phyloP scores from a whole-genome alignment of 2,329 filamentous ascomycete genomes.

The Zymoseptoria pseudotritici region DNA sequence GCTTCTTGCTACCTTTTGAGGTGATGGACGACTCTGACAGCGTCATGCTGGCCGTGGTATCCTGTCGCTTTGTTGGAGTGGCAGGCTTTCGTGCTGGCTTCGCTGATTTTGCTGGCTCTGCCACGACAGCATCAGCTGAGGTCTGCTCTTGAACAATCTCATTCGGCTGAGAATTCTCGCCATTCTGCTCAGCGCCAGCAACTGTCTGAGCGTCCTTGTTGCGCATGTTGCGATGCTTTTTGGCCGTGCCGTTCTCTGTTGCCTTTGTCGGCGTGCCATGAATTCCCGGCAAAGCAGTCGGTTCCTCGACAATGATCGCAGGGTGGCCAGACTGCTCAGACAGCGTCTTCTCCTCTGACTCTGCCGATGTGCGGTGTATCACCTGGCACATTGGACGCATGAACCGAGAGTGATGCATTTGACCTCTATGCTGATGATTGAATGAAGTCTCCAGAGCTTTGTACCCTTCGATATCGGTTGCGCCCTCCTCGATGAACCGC shows the following conservation, averaged over 20 bases:
- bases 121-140: background rate
- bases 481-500: slow-evolving; percentile 55
- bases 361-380: slow-evolving; percentile 13
- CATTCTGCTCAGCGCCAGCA: slow-evolving; percentile 4
- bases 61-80: slow-evolving; percentile 10
- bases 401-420: slow-evolving; percentile 52
- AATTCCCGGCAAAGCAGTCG: slow-evolving; percentile 3
- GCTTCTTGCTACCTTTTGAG: slow-evolving; percentile 1
- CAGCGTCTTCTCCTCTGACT: slow-evolving; percentile 4
- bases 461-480: slow-evolving; percentile 56
- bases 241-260: slow-evolving; percentile 1
- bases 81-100: background rate
- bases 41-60: slow-evolving; percentile 14
- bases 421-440: slow-evolving; percentile 54
- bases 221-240: background rate
- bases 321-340: slow-evolving; percentile 1
- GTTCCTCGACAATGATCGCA: slow-evolving; percentile 11
- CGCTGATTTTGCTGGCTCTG: background rate
- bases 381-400: slow-evolving; percentile 50
- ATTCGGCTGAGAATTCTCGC: background rate
- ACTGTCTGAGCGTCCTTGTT: background rate
- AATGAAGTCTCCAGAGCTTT: slow-evolving; percentile 56
- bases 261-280: slow-evolving; percentile 4
- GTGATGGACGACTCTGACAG: slow-evolving; percentile 5
- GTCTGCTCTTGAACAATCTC: background rate